These are phyloP conservation scores for Malassezia globosa DNA, from an alignment of 1,284 basidiomycete species.

Conservation along the genomic window DNA sequence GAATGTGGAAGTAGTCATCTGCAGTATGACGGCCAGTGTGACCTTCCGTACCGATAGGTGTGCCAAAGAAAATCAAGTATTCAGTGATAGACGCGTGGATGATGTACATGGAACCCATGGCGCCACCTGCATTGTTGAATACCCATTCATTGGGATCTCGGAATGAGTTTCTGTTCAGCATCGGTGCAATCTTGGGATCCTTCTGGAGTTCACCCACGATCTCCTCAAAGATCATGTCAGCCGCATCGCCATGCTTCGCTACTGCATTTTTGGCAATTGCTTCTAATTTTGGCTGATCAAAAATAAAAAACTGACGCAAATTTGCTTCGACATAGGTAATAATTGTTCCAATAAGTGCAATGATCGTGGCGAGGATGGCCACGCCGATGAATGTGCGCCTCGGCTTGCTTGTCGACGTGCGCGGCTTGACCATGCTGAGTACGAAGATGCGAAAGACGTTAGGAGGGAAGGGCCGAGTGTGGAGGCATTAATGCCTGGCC, in stretches of 20 bases:
- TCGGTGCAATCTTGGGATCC: slow-evolving; percentile 31
- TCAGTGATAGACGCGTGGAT: slow-evolving; percentile 85
- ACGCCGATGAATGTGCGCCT: background rate
- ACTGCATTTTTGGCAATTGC: slow-evolving; percentile 27
- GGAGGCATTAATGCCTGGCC: no score
- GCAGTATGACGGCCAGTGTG: slow-evolving; percentile 83
- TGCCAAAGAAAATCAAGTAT: slow-evolving; percentile 76
- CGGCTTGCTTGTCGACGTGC: background rate
- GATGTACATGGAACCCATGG: slow-evolving; percentile 94
- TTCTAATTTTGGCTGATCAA: slow-evolving; percentile 33
- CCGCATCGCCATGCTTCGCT: slow-evolving; percentile 27
- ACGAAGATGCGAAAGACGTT: background rate
- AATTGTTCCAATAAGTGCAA: slow-evolving; percentile 6
- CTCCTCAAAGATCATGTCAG: slow-evolving; percentile 38
- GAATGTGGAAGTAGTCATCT: slow-evolving; percentile 94
- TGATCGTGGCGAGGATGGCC: slow-evolving; percentile 8
- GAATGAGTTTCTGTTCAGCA: slow-evolving; percentile 35
- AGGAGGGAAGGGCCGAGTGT: no score
- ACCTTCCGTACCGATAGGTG: slow-evolving; percentile 88
- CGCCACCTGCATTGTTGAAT: slow-evolving; percentile 93
- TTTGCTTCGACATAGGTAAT: slow-evolving; percentile 2
- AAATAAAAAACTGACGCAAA: slow-evolving; percentile 34
- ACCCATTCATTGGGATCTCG: slow-evolving; percentile 65
- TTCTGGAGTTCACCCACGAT: slow-evolving; percentile 28
- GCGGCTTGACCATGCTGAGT: background rate